phyloP scores from a whole-genome alignment of 495 filamentous ascomycete genomes.

The Stereocaulon alpinum region DNA sequence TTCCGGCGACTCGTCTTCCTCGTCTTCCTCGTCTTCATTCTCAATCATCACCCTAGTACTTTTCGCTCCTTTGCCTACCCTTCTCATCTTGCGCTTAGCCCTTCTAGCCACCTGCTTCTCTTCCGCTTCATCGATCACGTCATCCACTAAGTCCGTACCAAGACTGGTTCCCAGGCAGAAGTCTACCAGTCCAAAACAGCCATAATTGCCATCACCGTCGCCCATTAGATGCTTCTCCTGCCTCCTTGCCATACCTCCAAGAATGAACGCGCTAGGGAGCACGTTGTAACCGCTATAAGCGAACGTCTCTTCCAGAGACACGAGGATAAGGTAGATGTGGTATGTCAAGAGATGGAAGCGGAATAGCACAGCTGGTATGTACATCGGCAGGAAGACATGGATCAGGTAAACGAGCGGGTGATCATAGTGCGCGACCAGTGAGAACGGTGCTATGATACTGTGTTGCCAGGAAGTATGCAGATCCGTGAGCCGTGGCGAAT shows the following conservation, averaged over 20 bases:
- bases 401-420: slow-evolving; percentile 68
- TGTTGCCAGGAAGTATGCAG: slow-evolving; percentile 61
- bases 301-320: slow-evolving; percentile 68
- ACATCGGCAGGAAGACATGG: slow-evolving; percentile 58
- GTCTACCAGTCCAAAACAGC: slow-evolving; percentile 68
- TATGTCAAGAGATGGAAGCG: slow-evolving; percentile 72
- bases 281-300: slow-evolving; percentile 67
- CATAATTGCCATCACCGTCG: slow-evolving; percentile 60
- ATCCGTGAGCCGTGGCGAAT: slow-evolving; percentile 23
- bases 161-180: slow-evolving; percentile 62
- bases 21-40: background rate
- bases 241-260: slow-evolving; percentile 63
- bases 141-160: slow-evolving; percentile 44
- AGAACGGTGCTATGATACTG: slow-evolving; percentile 47
- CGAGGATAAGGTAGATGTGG: slow-evolving; percentile 53
- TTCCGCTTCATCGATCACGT: slow-evolving; percentile 46
- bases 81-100: slow-evolving; percentile 33
- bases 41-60: slow-evolving; percentile 2
- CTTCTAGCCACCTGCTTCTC: slow-evolving; percentile 47
- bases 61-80: slow-evolving; percentile 28
- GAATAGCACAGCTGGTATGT: slow-evolving; percentile 55
- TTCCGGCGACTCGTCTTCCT: background rate
- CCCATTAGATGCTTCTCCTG: slow-evolving; percentile 56
- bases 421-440: slow-evolving; percentile 64
- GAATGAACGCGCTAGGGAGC: slow-evolving; percentile 58